Evolutionary conservation across 768 basidiomycete genomes (phyloP).

Genomic region (Amyloporia xantha): DNA sequence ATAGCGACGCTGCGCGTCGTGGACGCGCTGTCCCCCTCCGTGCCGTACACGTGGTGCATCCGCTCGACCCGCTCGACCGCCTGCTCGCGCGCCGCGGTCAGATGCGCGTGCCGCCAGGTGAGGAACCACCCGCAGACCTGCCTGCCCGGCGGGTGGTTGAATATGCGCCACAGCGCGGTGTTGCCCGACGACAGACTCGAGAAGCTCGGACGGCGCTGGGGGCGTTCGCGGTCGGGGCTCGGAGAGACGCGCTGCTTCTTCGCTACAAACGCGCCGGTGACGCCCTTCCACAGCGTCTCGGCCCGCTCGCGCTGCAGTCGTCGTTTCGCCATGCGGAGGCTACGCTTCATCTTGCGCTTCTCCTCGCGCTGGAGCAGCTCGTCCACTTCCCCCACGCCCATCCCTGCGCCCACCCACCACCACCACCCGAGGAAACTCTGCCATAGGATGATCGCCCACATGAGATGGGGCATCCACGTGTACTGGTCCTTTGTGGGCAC

Average conservation of each 20-base stretch:
- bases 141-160: background rate
- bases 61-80: slow-evolving; percentile 62
- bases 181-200: background rate
- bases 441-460: slow-evolving; percentile 93
- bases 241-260: background rate
- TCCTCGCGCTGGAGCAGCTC: slow-evolving; percentile 47
- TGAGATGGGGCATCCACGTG: slow-evolving; percentile 84
- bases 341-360: slow-evolving; percentile 45
- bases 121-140: slow-evolving; percentile 8
- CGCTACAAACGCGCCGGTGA: slow-evolving; percentile 42
- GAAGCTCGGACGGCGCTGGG: background rate
- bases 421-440: slow-evolving; percentile 97
- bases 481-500: slow-evolving; percentile 80
- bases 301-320: slow-evolving; percentile 46
- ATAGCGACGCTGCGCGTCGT: slow-evolving; percentile 26
- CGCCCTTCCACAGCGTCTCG: slow-evolving; percentile 50
- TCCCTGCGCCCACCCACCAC: slow-evolving; percentile 98
- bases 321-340: slow-evolving; percentile 38
- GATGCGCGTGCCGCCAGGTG: slow-evolving; percentile 45
- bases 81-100: slow-evolving; percentile 62
- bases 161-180: background rate
- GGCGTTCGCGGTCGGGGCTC: background rate
- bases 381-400: slow-evolving; percentile 68
- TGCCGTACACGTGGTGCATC: slow-evolving; percentile 53
- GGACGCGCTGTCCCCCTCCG: slow-evolving; percentile 24